phyloP scores from a whole-genome alignment of 768 basidiomycete species.

The Omphalotus guepiniiformis region DNA sequence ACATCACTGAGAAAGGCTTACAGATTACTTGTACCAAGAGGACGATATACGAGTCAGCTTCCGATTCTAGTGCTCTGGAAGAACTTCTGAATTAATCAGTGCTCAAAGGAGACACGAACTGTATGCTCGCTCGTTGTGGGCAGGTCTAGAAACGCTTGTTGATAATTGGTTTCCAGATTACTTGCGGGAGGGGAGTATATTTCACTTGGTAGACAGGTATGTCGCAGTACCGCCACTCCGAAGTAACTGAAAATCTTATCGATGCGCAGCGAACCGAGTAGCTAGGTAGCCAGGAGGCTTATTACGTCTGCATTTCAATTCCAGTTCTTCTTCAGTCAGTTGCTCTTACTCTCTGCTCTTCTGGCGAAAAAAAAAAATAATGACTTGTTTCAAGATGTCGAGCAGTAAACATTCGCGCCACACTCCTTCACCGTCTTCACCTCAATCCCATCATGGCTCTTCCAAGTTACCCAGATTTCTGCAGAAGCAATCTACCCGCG shows the following conservation, averaged over 20 bases:
- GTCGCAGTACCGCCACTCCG: no score
- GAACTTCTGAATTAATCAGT: not conserved
- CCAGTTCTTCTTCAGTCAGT: conserved; percentile 3
- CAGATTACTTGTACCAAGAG: conserved; percentile 7
- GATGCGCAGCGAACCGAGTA: not conserved
- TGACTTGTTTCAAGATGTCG: conserved; percentile 27
- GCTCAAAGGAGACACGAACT: not conserved
- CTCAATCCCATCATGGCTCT: conserved; percentile 32
- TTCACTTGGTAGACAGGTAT: not conserved
- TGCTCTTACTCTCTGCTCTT: not conserved
- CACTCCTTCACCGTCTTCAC: conserved; percentile 37
- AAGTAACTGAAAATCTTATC: conserved; percentile 2
- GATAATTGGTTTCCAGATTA: not conserved
- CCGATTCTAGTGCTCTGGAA: not conserved
- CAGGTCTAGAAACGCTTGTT: not conserved
- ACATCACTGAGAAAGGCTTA: not conserved
- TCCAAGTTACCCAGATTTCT: conserved; percentile 67
- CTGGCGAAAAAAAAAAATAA: conserved; percentile 4
- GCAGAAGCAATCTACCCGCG: conserved; percentile 54
- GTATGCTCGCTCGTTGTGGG: not conserved
- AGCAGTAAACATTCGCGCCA: conserved; percentile 42
- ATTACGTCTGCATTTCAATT: conserved; percentile 7
- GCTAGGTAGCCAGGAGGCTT: not conserved
- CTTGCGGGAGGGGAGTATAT: not conserved
- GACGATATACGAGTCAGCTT: not conserved